Evolutionary conservation across 192 early-diverging fungal species (phyloP).

Genomic region (Physocladia obscura): DNA sequence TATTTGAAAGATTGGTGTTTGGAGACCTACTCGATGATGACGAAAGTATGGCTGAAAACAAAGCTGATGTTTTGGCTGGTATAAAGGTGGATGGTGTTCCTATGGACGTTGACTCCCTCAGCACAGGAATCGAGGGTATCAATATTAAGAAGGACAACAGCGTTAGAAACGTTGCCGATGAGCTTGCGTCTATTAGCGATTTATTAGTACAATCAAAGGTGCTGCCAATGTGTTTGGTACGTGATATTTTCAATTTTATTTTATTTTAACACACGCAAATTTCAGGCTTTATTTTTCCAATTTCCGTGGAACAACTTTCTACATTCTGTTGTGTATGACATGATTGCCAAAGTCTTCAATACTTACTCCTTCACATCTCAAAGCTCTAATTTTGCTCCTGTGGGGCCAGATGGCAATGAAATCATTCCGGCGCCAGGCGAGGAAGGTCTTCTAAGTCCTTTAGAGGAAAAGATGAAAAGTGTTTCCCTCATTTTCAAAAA

Average conservation of each 20-base stretch:
- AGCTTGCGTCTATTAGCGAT: conserved; percentile 51
- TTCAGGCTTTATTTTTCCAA: conserved; percentile 88
- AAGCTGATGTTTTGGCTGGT: background rate
- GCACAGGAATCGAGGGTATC: conserved; percentile 13
- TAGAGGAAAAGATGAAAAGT: conserved; percentile 48
- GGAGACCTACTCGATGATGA: conserved; percentile 26
- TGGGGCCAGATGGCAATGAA: conserved; percentile 20
- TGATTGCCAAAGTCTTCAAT: conserved; percentile 97
- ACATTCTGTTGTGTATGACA: conserved; percentile 98
- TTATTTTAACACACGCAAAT: background rate
- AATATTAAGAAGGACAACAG: background rate
- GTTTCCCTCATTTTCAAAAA: conserved; percentile 47
- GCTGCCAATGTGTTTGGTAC: conserved; percentile 54
- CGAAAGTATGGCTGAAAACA: background rate
- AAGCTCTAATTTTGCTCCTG: conserved; percentile 26
- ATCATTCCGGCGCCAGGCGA: conserved; percentile 13
- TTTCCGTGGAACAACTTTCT: conserved; percentile 99
- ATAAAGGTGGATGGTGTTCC: background rate
- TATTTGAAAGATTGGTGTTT: conserved; percentile 53
- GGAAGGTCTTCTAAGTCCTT: conserved; percentile 16
- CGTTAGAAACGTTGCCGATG: conserved; percentile 48
- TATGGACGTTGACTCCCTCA: background rate
- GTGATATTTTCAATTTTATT: background rate
- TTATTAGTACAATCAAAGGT: conserved; percentile 51
- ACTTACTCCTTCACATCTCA: conserved; percentile 68